These are phyloP conservation scores for Penicillium thymicola DNA, from an alignment of 2,329 filamentous ascomycete genomes.

Conservation along the genomic window DNA sequence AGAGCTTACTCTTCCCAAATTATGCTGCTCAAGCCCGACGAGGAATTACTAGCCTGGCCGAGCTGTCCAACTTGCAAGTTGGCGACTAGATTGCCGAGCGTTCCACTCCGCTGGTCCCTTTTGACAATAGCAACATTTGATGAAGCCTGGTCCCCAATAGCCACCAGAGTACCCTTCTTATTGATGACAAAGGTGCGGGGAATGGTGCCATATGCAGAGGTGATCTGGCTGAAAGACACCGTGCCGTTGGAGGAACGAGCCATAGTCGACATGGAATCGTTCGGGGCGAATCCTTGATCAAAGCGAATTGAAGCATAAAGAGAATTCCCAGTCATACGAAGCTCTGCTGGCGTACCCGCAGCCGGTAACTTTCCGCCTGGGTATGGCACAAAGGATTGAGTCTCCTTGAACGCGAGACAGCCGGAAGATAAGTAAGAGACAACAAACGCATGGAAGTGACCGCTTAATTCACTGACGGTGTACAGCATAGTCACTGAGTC, in stretches of 20 bases:
- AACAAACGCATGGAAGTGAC: neutral
- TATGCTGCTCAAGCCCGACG: neutral
- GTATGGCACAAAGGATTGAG: neutral
- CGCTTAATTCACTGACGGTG: neutral
- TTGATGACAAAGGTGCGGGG: neutral
- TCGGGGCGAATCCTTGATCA: neutral
- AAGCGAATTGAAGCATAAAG: neutral
- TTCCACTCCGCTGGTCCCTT: neutral
- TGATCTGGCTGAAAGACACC: neutral
- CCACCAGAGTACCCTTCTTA: neutral
- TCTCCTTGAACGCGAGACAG: neutral
- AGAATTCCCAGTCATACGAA: neutral
- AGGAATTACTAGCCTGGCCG: neutral
- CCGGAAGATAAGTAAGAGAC: neutral
- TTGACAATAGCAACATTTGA: neutral
- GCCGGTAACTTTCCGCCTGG: neutral
- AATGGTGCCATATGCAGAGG: neutral
- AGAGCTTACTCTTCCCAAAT: neutral
- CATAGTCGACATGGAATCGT: neutral
- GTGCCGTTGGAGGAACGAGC: neutral
- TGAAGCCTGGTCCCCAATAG: neutral
- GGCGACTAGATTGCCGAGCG: neutral
- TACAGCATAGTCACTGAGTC: neutral
- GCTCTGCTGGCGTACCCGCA: neutral
- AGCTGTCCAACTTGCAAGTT: neutral